Base-by-base conservation (phyloP, 495 filamentous ascomycete genomes). In the Bathelium albidoporum region DNA sequence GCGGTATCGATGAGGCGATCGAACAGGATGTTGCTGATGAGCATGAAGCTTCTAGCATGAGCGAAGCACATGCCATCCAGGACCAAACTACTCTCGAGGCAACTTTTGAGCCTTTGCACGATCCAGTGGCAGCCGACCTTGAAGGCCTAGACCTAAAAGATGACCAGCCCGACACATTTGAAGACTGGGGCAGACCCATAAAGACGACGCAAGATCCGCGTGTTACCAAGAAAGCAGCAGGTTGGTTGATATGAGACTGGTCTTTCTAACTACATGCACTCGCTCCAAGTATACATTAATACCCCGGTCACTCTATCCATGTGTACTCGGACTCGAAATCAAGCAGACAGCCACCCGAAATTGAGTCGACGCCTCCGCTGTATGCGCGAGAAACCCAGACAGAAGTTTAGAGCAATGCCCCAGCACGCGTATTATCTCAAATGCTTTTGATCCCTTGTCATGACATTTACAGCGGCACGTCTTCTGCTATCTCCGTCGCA, bases 401-500 rank as follows among this genome's bases (percentile, higher is more conserved):
- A 55, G 49, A 55, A 29, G 20, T 55, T 55, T 55, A 55, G 20
- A 55, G 16, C 9, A 24, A 55, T 55, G 29, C 49, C 49, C 29
- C 31, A 24, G 32, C n/a, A 24, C 11, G n/a, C 24, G 26, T 36
- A 10, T 58, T 36, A 20, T 62, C n/a, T 61, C 65, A 49, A 32
- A 20, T 1, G 22, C n/a, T 53, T 18, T 52, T 26, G n/a, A 29
- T 43, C 32, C 32, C 49, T 26, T 34, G 52, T 65, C 29, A 28
- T 24, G 36, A n/a, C n/a, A n/a, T 34, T 65, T 73, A 88, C 29
- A 86, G 67, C 11, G 84, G 85, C 68, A 88, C 80, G 39, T 80
- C 79, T 71, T 88, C 85, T 75, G 86, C 82, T 76, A 88, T 76
- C 73, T 87, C 84, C 71, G 80, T 75, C 28, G 84, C 80, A 1